A percentile compares a stretch with the other conserved stretches of the same genome.
Evolutionary conservation across 371 early-diverging fungal genomes (phyloP).

Genomic region (Mucor sp.): DNA sequence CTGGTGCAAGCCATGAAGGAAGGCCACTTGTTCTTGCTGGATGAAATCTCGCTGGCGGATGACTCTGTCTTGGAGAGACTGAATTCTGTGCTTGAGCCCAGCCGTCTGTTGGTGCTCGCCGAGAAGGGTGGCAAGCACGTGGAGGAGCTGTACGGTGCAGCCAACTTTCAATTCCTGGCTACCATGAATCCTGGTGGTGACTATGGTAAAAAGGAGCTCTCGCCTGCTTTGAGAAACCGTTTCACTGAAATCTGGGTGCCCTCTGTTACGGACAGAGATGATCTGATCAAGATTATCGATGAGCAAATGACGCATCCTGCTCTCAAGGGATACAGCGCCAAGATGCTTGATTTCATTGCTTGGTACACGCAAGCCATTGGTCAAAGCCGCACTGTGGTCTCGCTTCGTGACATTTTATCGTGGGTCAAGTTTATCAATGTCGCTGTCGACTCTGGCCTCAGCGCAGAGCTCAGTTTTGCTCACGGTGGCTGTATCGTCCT

Average conservation of each 20-base stretch:
- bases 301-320: conserved; percentile 60
- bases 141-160: conserved; percentile 72
- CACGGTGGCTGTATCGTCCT: conserved; percentile 95
- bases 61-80: conserved; percentile 99
- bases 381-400: conserved; percentile 58
- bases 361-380: conserved; percentile 61
- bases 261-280: conserved; percentile 77
- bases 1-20: conserved; percentile 91
- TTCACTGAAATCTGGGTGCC: conserved; percentile 99
- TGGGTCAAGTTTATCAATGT: conserved; percentile 88
- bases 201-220: conserved; percentile 99
- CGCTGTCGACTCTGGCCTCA: conserved; percentile 40
- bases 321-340: conserved; percentile 38
- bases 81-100: conserved; percentile 97
- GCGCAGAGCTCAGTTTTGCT: conserved; percentile 62
- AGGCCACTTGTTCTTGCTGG: conserved; percentile 97
- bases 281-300: conserved; percentile 77
- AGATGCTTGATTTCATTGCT: conserved; percentile 57
- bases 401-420: conserved; percentile 90
- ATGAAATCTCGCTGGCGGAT: conserved; percentile 99
- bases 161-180: conserved; percentile 95
- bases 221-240: conserved; percentile 99
- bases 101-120: conserved; percentile 88
- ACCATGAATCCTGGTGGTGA: conserved; percentile 99
- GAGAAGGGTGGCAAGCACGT: conserved; percentile 86